Evolutionary conservation across 495 filamentous ascomycete genomes (phyloP), one percentile per base, ranked within the genome.

Genomic region (Penicillium bialowiezense): DNA sequence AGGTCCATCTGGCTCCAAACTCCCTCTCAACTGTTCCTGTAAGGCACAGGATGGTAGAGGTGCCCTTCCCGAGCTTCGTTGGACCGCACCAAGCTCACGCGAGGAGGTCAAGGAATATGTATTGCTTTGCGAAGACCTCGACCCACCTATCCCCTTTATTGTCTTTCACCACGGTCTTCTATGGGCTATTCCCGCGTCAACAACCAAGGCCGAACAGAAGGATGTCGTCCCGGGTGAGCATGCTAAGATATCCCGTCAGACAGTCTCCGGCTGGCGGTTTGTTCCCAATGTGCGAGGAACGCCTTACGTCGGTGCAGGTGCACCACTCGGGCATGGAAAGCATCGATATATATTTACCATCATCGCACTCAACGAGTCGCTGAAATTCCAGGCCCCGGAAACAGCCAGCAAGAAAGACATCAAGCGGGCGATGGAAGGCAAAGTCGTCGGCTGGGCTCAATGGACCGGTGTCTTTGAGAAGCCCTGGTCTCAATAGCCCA

Each of bases 301-400:
- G 6, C 37, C 70, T 7, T 81, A 76, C 39, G 51, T 63, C 5
- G 57, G 71, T 7, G 70, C 76, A 7, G 61, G 60, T 17, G 65
- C 77, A 18, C 62, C 73, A 3, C 52, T 77, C 32, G 75, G 73
- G 5, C 72, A 79, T 45, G 77, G 74, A 2, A 55, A 50, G 2
- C 75, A 79, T 59, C 65, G 76, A 28, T 81, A 80, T 48, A 64
- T 78, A 42, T 78, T 67, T 52, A 69, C 76, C 23, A 59, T 81
- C 13, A 50, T 80, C 15, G 76, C 73, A 9, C 56, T 80, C 8
- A 70, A 64, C 12, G 65, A 71, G 35, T 58, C 59, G 7, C 57
- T 79, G 14, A 50, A 67, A 13, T 58, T 71, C 14, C 61, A 49
- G 0, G 12, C 56, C 10, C 64, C 56, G 1, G 52, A 65, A 14